Percentiles rank a stretch among this genome's conserved stretches.
Conservation (phyloP, 140 eudicot genomes). For the Flaveria floridana region DNA sequence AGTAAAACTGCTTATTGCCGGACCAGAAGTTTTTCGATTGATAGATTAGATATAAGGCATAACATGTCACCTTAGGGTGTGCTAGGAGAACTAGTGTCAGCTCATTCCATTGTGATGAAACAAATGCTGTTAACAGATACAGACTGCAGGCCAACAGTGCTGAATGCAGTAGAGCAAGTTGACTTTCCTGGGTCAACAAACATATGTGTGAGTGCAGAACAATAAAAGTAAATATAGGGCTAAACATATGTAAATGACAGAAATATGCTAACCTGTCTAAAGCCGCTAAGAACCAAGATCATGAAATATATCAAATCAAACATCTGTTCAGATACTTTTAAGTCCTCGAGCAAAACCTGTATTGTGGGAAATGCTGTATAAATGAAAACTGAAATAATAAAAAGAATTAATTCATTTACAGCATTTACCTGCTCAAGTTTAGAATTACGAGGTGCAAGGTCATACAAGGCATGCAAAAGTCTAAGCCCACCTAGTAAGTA, state of each 20-base stretch:
- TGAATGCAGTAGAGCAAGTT: constrained; percentile 57
- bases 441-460: constrained; percentile 64
- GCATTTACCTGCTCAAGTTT: constrained; percentile 73
- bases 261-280: constrained; percentile 49
- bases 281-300: constrained; percentile 46
- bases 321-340: constrained; percentile 70
- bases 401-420: background rate
- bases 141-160: constrained; percentile 74
- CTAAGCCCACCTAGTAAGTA: constrained; percentile 69
- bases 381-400: background rate
- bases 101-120: constrained; percentile 78
- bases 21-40: background rate
- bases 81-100: constrained; percentile 69
- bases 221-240: constrained; percentile 20
- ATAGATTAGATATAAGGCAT: background rate
- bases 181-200: constrained; percentile 51
- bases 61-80: constrained; percentile 62
- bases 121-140: constrained; percentile 54
- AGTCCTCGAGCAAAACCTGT: constrained; percentile 86
- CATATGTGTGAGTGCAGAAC: constrained; percentile 23
- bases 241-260: constrained; percentile 2
- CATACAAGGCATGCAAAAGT: constrained; percentile 67
- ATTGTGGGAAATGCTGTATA: constrained; percentile 26
- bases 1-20: constrained; percentile 12
- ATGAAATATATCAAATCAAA: constrained; percentile 70